Conservation (phyloP, 139 green algal genomes). For the Eudorina sp. region DNA sequence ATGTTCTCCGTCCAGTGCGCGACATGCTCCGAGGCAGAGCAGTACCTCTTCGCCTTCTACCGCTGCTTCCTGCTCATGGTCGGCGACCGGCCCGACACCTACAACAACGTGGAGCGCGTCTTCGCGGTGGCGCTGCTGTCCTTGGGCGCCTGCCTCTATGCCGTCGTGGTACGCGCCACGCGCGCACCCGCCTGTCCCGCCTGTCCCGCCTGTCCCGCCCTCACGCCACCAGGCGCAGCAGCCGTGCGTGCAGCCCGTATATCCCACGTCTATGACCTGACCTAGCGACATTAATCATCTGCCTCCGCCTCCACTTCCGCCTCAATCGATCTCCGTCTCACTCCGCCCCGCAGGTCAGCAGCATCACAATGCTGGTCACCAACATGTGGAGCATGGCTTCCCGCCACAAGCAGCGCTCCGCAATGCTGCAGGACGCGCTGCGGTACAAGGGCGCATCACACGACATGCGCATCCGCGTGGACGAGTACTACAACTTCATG, state of each 20-base stretch:
- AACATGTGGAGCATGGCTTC: constrained; percentile 35
- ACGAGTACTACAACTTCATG: constrained; percentile 29
- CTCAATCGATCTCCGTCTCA: too few relatives aligned
- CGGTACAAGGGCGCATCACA: not conserved
- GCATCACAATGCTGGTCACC: constrained; percentile 17
- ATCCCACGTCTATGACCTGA: too few relatives aligned
- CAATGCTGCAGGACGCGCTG: constrained; percentile 30
- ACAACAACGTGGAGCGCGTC: constrained; percentile 24
- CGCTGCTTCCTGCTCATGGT: constrained; percentile 32
- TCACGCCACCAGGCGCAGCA: too few relatives aligned
- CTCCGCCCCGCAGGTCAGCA: not conserved
- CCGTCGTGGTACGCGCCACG: constrained; percentile 14
- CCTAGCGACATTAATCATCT: too few relatives aligned
- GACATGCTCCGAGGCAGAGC: not conserved
- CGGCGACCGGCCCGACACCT: constrained; percentile 10
- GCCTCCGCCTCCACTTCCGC: too few relatives aligned
- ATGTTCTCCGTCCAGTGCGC: not conserved
- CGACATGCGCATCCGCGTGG: not conserved
- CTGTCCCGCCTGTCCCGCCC: too few relatives aligned
- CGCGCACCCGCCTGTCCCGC: too few relatives aligned
- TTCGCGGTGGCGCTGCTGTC: not conserved
- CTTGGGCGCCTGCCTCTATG: constrained; percentile 3
- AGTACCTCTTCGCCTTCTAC: constrained; percentile 36
- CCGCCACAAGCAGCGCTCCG: not conserved
- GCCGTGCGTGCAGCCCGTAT: too few relatives aligned